A percentile compares a stretch with the other conserved stretches of the same genome.
Conservation (phyloP, 139 green algal genomes). For the Chloropicon primus region DNA sequence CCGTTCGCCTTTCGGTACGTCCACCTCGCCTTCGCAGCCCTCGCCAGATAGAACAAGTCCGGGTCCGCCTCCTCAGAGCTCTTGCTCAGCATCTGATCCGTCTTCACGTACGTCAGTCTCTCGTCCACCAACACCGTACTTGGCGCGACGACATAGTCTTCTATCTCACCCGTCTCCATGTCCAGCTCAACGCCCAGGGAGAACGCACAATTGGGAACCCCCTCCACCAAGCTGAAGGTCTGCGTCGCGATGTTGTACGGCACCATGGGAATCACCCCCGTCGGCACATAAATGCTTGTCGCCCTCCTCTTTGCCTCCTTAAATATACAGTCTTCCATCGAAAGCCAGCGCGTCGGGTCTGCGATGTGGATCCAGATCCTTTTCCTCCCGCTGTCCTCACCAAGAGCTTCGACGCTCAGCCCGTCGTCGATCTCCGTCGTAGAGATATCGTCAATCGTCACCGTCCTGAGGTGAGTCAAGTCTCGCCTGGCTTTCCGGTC, state of each 20-base stretch:
- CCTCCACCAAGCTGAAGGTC: constrained; percentile 52
- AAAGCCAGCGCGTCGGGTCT: constrained; percentile 59
- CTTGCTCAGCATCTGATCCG: constrained; percentile 39
- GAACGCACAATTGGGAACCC: constrained; percentile 29
- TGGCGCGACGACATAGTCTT: constrained; percentile 26
- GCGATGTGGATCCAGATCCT: constrained; percentile 84
- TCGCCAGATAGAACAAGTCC: constrained; percentile 17
- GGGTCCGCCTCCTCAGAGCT: constrained; percentile 18
- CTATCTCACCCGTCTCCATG: constrained; percentile 35
- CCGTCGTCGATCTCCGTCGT: constrained; percentile 80
- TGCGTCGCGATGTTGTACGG: constrained; percentile 49
- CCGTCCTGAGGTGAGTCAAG: constrained; percentile 23
- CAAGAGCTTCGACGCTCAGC: constrained; percentile 38
- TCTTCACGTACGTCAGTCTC: constrained; percentile 59
- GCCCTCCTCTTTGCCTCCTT: constrained; percentile 33
- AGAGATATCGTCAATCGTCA: constrained; percentile 65
- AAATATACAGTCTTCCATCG: constrained; percentile 13
- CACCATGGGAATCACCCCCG: constrained; percentile 68
- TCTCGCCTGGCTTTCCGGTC: not conserved
- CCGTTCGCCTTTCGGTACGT: constrained; percentile 18
- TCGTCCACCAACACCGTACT: constrained; percentile 29
- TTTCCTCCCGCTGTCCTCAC: constrained; percentile 18
- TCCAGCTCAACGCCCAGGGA: constrained; percentile 36
- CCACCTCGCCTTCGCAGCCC: constrained; percentile 25
- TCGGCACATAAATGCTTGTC: constrained; percentile 69